These are phyloP conservation scores for Sclerotinia glacialis DNA, from an alignment of 2,329 filamentous ascomycete genomes.

Conservation along the genomic window DNA sequence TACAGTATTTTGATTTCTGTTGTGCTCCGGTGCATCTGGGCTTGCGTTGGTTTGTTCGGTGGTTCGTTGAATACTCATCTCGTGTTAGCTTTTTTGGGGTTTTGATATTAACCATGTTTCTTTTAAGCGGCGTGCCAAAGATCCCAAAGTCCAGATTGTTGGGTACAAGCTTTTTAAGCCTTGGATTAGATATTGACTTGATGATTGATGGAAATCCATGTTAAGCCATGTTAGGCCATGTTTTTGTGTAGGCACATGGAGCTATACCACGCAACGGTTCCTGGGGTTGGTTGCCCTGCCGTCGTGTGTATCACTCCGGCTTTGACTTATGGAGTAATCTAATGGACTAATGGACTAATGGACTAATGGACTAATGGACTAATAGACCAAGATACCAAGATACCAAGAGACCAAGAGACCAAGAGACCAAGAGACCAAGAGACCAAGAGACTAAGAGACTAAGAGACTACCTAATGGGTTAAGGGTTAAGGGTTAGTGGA, in stretches of 20 bases:
- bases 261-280: constrained; percentile 15
- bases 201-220: constrained; percentile 15
- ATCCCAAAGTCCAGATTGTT: constrained; percentile 9
- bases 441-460: too few species aligned
- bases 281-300: constrained; percentile 5
- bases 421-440: too few species aligned
- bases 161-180: constrained; percentile 9
- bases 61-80: constrained; percentile 16
- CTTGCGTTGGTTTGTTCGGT: constrained; percentile 16
- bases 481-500: too few species aligned
- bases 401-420: too few species aligned
- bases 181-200: not conserved
- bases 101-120: not conserved
- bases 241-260: not conserved
- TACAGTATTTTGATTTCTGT: constrained; percentile 8
- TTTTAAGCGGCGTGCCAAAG: constrained; percentile 4
- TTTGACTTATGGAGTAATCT: not conserved
- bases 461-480: too few species aligned
- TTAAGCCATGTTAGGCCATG: not conserved
- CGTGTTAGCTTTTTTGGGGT: not conserved
- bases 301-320: constrained; percentile 3
- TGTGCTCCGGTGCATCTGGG: constrained; percentile 9
- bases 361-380: not conserved
- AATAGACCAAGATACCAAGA: too few species aligned
- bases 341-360: not conserved